Evolutionary conservation across 2,329 filamentous ascomycete species (phyloP).

Genomic region (Paradendryphiella salina): DNA sequence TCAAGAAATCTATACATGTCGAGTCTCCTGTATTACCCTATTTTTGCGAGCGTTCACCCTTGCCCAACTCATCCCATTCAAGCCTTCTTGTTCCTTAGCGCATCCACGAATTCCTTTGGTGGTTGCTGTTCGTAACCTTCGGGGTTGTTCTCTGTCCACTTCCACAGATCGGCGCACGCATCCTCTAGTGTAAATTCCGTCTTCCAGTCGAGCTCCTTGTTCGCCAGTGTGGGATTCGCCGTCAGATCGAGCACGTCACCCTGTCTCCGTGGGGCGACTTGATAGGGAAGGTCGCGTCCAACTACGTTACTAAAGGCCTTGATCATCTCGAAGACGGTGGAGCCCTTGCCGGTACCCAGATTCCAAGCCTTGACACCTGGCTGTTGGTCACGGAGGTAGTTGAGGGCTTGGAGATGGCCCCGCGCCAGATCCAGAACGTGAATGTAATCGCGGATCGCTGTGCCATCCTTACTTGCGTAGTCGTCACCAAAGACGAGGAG

Average conservation of each 20-base stretch:
- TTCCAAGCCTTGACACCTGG: conserved; percentile 97
- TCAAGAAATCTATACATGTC: neutral
- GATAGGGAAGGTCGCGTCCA: conserved; percentile 81
- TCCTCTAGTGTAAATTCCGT: conserved; percentile 88
- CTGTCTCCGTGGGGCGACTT: conserved; percentile 77
- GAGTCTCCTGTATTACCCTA: neutral
- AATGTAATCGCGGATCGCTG: conserved; percentile 96
- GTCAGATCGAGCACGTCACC: conserved; percentile 96
- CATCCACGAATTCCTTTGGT: conserved; percentile 76
- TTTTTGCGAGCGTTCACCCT: neutral
- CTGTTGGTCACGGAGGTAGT: conserved; percentile 80
- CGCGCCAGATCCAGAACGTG: conserved; percentile 88
- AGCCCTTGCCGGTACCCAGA: conserved; percentile 88
- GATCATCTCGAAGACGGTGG: conserved; percentile 97
- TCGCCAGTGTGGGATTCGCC: conserved; percentile 84
- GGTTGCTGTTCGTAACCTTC: conserved; percentile 91
- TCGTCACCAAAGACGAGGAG: conserved; percentile 93
- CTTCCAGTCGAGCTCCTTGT: conserved; percentile 89
- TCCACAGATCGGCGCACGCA: conserved; percentile 92
- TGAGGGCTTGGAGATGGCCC: conserved; percentile 85
- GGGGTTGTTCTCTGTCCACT: conserved; percentile 96
- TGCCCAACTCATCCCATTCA: neutral
- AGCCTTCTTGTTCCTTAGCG: conserved; percentile 43
- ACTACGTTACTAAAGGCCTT: conserved; percentile 88
- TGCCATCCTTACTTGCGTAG: conserved; percentile 87